These are phyloP conservation scores for Botrytis sinoallii DNA, from an alignment of 2,329 filamentous ascomycete species.

Conservation along the genomic window DNA sequence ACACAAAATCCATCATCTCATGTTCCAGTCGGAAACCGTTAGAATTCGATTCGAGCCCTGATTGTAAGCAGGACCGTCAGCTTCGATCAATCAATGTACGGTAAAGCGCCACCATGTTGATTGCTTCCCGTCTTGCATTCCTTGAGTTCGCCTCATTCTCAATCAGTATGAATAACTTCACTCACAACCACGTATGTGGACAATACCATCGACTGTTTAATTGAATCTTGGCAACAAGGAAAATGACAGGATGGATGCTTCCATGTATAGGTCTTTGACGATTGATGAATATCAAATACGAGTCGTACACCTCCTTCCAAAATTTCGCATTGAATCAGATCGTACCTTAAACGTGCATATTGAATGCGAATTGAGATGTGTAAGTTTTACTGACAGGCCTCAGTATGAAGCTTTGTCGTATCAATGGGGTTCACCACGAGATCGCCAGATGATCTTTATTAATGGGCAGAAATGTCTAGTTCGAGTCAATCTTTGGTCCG, in stretches of 20 bases:
- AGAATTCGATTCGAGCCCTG: background rate
- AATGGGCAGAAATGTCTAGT: background rate
- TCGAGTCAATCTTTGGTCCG: background rate
- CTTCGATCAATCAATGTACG: background rate
- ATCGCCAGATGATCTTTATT: background rate
- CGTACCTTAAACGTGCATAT: background rate
- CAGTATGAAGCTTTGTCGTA: background rate
- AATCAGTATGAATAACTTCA: background rate
- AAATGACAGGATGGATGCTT: background rate
- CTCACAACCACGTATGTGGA: background rate
- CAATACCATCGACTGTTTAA: background rate
- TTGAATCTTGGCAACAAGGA: background rate
- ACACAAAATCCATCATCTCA: background rate
- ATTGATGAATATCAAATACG: background rate
- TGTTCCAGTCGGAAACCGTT: background rate
- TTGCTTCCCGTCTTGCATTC: background rate
- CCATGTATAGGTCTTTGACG: background rate
- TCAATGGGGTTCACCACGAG: background rate
- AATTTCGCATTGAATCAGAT: background rate
- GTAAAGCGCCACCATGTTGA: background rate
- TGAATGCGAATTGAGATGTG: background rate
- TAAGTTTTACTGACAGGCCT: background rate
- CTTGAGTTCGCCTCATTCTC: background rate
- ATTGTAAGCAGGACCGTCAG: background rate
- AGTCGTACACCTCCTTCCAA: background rate